Conservation (phyloP, 2,329 filamentous ascomycete genomes). For the Claviceps sp. region DNA sequence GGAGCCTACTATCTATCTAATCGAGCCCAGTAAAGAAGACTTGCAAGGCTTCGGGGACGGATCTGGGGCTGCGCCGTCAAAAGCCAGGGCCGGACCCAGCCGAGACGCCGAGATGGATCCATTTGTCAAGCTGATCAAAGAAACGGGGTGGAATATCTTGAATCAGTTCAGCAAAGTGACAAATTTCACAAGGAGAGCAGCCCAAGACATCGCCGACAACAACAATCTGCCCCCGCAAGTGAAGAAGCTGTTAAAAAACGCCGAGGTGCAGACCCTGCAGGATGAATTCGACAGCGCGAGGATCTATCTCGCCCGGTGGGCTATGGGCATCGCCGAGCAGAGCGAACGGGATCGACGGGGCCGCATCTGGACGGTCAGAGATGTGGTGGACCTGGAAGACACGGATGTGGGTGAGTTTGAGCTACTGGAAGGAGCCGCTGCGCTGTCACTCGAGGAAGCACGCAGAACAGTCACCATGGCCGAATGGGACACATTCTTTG, state of each 20-base stretch:
- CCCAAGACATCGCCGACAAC: slow-evolving; percentile 84
- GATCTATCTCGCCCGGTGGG: slow-evolving; percentile 90
- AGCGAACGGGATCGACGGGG: slow-evolving; percentile 77
- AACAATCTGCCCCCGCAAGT: slow-evolving; percentile 84
- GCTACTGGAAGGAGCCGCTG: slow-evolving; percentile 68
- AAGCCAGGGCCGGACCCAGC: slow-evolving; percentile 22
- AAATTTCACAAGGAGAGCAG: slow-evolving; percentile 83
- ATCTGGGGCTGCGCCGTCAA: slow-evolving; percentile 30
- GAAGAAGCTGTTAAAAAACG: slow-evolving; percentile 70
- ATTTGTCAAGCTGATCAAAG: slow-evolving; percentile 83
- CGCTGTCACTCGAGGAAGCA: slow-evolving; percentile 61
- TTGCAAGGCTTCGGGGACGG: slow-evolving; percentile 64
- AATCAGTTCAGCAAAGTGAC: slow-evolving; percentile 97
- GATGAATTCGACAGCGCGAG: slow-evolving; percentile 96
- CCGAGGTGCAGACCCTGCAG: slow-evolving; percentile 87
- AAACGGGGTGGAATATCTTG: slow-evolving; percentile 90
- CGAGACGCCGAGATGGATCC: slow-evolving; percentile 76
- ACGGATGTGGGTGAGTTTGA: slow-evolving; percentile 95
- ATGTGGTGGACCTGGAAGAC: slow-evolving; percentile 87
- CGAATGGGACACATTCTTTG: slow-evolving; percentile 90
- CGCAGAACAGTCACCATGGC: slow-evolving; percentile 64
- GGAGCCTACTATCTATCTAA: slow-evolving; percentile 81
- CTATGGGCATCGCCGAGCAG: slow-evolving; percentile 97
- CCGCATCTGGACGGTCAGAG: slow-evolving; percentile 83
- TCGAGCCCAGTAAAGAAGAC: slow-evolving; percentile 80